Percentiles rank a stretch among this genome's conserved stretches.
Evolutionary conservation across 2,329 filamentous ascomycete genomes (phyloP).

Genomic region (Chalaropsis ovoidea): DNA sequence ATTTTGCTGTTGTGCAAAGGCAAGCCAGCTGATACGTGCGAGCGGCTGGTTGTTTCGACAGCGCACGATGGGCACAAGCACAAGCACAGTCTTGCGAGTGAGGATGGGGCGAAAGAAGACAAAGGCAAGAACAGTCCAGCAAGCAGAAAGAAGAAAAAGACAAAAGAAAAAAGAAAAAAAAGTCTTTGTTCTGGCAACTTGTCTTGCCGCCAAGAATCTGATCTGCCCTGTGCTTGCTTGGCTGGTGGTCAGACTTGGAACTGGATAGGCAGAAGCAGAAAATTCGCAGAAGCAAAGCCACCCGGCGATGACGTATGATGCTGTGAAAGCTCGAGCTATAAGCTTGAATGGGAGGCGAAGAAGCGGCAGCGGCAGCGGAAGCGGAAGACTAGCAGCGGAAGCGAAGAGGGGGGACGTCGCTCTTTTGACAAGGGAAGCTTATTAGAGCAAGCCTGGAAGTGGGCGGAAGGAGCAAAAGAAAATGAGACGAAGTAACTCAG

Average conservation of each 20-base stretch:
- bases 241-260: neutral
- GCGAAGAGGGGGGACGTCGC: neutral
- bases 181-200: neutral
- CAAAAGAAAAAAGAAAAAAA: neutral
- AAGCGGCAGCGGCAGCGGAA: neutral
- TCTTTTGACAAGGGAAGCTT: neutral
- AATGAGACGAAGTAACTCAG: neutral
- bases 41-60: neutral
- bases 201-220: neutral
- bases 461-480: neutral
- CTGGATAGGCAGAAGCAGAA: neutral
- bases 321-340: neutral
- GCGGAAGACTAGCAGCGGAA: neutral
- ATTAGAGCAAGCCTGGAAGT: neutral
- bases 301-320: slow-evolving; percentile 10
- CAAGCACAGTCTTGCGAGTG: neutral
- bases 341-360: neutral
- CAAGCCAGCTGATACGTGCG: neutral
- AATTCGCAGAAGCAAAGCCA: slow-evolving; percentile 9
- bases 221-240: neutral
- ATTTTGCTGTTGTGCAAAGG: neutral
- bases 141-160: neutral
- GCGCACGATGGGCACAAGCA: neutral
- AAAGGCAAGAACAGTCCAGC: neutral
- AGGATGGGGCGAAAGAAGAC: neutral